These are phyloP conservation scores for Puccinia polysora DNA, from an alignment of 1,284 basidiomycete genomes.

Conservation along the genomic window DNA sequence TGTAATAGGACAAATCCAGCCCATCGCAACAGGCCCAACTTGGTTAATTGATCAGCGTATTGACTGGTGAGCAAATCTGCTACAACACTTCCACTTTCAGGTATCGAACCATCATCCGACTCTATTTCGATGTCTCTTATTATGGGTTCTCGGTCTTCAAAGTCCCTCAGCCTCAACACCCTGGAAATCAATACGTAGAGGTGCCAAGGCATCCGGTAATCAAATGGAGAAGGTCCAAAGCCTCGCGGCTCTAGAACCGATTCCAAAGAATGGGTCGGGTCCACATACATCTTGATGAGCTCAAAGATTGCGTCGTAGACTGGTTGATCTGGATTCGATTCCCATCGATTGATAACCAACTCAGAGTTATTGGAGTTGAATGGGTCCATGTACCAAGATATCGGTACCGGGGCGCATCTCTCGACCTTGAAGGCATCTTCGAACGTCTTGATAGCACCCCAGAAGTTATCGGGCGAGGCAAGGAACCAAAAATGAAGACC, in stretches of 20 bases:
- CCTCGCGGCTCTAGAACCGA: conserved; percentile 62
- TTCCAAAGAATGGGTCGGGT: conserved; percentile 58
- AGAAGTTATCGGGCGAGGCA: conserved; percentile 42
- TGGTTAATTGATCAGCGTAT: conserved; percentile 84
- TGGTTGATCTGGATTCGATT: conserved; percentile 46
- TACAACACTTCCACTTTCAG: conserved; percentile 68
- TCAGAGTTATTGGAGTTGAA: conserved; percentile 41
- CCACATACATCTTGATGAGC: conserved; percentile 70
- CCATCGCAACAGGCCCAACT: conserved; percentile 72
- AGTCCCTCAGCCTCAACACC: conserved; percentile 75
- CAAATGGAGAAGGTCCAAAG: conserved; percentile 69
- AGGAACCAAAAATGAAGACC: conserved; percentile 89
- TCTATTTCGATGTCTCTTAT: conserved; percentile 54
- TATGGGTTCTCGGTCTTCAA: conserved; percentile 65
- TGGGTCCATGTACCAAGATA: conserved; percentile 61
- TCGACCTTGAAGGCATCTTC: conserved; percentile 54
- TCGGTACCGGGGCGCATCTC: conserved; percentile 50
- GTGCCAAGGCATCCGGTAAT: conserved; percentile 86
- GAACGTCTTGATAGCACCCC: conserved; percentile 58
- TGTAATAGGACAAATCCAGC: conserved; percentile 85
- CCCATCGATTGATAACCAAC: conserved; percentile 16
- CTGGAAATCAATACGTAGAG: conserved; percentile 80
- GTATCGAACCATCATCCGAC: conserved; percentile 50
- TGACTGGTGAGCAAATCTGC: conserved; percentile 76
- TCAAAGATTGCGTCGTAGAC: conserved; percentile 71